Conservation (phyloP, 768 basidiomycete genomes). For the Dacryopinax primogenitus region DNA sequence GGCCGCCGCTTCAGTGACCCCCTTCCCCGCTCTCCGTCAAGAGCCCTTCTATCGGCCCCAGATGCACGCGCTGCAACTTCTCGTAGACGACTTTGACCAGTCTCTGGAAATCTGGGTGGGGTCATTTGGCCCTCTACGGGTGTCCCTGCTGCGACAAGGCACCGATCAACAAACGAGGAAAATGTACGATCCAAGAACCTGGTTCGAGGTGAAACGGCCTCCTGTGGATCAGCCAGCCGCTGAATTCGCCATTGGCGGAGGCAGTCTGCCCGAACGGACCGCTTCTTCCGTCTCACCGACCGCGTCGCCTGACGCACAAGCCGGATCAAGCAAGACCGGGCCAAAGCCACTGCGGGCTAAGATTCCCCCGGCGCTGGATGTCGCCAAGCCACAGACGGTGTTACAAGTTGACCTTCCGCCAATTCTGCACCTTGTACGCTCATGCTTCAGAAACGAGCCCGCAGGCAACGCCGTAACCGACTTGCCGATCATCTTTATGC, state of each 20-base stretch:
- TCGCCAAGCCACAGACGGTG: background rate
- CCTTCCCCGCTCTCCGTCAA: conserved; percentile 76
- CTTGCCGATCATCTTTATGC: conserved; percentile 1
- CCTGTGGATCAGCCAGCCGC: background rate
- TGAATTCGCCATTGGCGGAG: background rate
- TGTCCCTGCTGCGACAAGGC: conserved; percentile 18
- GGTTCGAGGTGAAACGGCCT: background rate
- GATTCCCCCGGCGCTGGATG: background rate
- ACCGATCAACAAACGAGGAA: background rate
- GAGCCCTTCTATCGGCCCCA: conserved; percentile 59
- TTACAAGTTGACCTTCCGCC: background rate
- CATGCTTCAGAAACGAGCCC: conserved; percentile 1
- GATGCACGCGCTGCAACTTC: conserved; percentile 66
- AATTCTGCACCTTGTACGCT: background rate
- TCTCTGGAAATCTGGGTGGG: conserved; percentile 83
- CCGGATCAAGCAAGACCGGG: background rate
- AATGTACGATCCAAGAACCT: background rate
- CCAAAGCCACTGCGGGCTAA: background rate
- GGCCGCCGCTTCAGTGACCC: conserved; percentile 71
- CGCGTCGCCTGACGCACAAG: background rate
- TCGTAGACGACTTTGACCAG: conserved; percentile 74
- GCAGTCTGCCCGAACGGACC: background rate
- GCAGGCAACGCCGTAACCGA: background rate
- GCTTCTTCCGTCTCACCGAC: background rate
- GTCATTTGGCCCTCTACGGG: conserved; percentile 71